A percentile compares a stretch with the other conserved stretches of the same genome.
These are phyloP conservation scores for Eucalyptus erythrocorys DNA, from an alignment of 345 rosid species.

Conservation along the genomic window DNA sequence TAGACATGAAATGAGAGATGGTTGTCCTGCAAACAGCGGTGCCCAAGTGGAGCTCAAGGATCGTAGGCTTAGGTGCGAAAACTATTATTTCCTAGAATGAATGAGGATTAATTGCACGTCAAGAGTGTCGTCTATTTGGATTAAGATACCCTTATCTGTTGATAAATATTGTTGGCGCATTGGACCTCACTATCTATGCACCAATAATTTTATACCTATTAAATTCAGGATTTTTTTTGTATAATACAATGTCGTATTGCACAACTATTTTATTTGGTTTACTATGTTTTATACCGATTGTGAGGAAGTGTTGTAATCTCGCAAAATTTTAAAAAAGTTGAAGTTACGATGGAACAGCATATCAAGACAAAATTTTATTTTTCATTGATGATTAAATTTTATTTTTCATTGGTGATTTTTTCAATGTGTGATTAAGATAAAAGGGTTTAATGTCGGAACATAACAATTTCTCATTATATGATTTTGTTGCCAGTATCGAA, in stretches of 20 bases:
- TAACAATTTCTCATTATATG: not conserved
- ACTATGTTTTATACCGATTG: not conserved
- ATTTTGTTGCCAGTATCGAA: accelerated
- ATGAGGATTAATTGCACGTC: not conserved
- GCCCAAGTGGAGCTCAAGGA: not conserved
- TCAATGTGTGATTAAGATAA: not conserved
- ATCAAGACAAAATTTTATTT: not conserved
- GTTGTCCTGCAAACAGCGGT: not conserved
- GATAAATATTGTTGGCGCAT: not conserved
- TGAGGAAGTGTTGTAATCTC: not conserved
- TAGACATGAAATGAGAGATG: not conserved
- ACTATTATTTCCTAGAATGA: not conserved
- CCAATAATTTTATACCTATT: not conserved
- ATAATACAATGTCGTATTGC: not conserved
- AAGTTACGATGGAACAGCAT: not conserved
- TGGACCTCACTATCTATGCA: not conserved
- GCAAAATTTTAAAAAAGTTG: not conserved
- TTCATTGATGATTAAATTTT: too few relatives aligned
- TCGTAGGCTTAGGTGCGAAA: not conserved
- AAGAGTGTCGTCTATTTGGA: not conserved
- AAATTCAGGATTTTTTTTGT: not conserved
- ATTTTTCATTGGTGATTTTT: too few relatives aligned
- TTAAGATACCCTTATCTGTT: not conserved
- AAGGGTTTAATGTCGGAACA: not conserved
- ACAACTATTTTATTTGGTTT: not conserved